Percentiles rank a stretch among this genome's conserved stretches.
phyloP scores from a whole-genome alignment of 2,329 filamentous ascomycete genomes.

The Arthrobotrys sinensis region DNA sequence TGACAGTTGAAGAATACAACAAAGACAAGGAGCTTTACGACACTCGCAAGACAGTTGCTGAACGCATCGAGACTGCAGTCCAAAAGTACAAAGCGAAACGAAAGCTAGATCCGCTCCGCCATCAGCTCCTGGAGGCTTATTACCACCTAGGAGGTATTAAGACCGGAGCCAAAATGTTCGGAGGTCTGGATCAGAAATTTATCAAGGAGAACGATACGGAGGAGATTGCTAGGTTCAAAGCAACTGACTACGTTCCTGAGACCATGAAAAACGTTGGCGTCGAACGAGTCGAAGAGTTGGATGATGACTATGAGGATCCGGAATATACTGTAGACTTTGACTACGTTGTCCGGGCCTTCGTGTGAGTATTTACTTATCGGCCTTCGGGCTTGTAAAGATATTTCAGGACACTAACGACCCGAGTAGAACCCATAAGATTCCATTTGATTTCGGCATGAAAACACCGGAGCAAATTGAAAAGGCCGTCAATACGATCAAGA shows the following conservation, averaged over 20 bases:
- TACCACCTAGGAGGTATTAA: slow-evolving; percentile 87
- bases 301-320: slow-evolving; percentile 75
- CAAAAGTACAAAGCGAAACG: slow-evolving; percentile 84
- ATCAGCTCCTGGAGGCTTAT: slow-evolving; percentile 82
- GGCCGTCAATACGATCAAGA: slow-evolving; percentile 79
- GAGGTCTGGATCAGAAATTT: slow-evolving; percentile 75
- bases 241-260: slow-evolving; percentile 73
- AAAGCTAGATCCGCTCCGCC: slow-evolving; percentile 75
- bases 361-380: slow-evolving; percentile 71
- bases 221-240: slow-evolving; percentile 77
- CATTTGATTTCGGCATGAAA: slow-evolving; percentile 73
- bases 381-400: neutral
- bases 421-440: slow-evolving; percentile 73
- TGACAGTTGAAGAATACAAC: slow-evolving; percentile 78
- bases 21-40: slow-evolving; percentile 80
- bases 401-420: slow-evolving; percentile 5
- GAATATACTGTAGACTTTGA: slow-evolving; percentile 80
- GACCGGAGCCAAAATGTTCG: slow-evolving; percentile 75
- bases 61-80: slow-evolving; percentile 86
- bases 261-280: slow-evolving; percentile 68
- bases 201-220: slow-evolving; percentile 75
- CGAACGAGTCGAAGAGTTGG: slow-evolving; percentile 66
- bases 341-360: slow-evolving; percentile 81
- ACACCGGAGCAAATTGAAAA: slow-evolving; percentile 72
- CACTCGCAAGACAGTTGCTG: slow-evolving; percentile 62